phyloP scores from a whole-genome alignment of 257 asterid species.

The Anisodus tanguticus region DNA sequence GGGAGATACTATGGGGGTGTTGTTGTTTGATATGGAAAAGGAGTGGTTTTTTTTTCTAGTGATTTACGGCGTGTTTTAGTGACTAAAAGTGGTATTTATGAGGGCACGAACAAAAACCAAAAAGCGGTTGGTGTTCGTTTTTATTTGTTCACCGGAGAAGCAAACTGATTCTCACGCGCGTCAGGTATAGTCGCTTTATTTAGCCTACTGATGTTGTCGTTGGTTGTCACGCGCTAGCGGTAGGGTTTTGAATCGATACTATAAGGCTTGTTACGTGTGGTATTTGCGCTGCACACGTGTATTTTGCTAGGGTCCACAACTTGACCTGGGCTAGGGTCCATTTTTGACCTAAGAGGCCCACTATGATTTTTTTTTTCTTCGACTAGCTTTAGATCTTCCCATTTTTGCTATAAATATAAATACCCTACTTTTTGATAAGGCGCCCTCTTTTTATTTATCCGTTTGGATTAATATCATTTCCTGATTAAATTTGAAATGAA shows the following conservation, averaged over 20 bases:
- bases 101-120: slow-evolving; percentile 36
- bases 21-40: neutral
- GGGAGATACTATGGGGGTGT: too few relatives aligned
- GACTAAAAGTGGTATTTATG: slow-evolving; percentile 8
- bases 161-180: slow-evolving; percentile 34
- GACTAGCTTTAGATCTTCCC: neutral
- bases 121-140: slow-evolving; percentile 53
- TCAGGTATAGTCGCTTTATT: neutral
- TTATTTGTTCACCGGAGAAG: slow-evolving; percentile 34
- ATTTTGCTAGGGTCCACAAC: slow-evolving; percentile 26
- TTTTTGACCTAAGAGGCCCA: slow-evolving; percentile 41
- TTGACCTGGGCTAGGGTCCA: slow-evolving; percentile 40
- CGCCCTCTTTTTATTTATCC: too few relatives aligned
- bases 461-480: too few relatives aligned
- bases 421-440: neutral
- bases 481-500: too few relatives aligned
- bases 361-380: neutral
- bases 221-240: neutral
- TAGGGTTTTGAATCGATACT: neutral
- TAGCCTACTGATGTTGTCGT: neutral
- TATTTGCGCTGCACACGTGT: slow-evolving; percentile 53
- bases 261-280: slow-evolving; percentile 38
- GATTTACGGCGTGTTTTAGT: slow-evolving; percentile 24
- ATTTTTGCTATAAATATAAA: neutral
- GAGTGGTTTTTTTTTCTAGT: neutral